Percentiles rank a stretch among this genome's conserved stretches.
phyloP scores from a whole-genome alignment of 192 early-diverging fungal species.

The Gorgonomyces haynaldii region DNA sequence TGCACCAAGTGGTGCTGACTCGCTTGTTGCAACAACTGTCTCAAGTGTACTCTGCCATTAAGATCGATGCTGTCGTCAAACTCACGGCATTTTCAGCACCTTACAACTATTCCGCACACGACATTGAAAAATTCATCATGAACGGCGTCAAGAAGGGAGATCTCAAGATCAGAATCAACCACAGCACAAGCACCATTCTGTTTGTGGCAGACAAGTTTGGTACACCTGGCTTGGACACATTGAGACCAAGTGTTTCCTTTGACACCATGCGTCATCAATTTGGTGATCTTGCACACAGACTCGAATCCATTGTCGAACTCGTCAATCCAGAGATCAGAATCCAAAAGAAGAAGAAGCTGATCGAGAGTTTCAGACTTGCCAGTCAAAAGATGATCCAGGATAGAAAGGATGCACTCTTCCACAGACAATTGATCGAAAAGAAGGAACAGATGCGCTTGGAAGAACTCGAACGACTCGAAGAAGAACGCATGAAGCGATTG shows the following conservation, averaged over 20 bases:
- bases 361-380: constrained; percentile 57
- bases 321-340: constrained; percentile 67
- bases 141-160: constrained; percentile 94
- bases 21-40: constrained; percentile 92
- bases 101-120: constrained; percentile 70
- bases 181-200: constrained; percentile 73
- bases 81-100: constrained; percentile 80
- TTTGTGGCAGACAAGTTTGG: constrained; percentile 92
- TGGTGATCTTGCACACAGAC: constrained; percentile 67
- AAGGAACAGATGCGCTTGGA: constrained; percentile 77
- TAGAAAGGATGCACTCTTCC: constrained; percentile 58
- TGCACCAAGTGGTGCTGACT: constrained; percentile 95
- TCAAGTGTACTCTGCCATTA: constrained; percentile 95
- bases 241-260: constrained; percentile 35
- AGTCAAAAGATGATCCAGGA: constrained; percentile 68
- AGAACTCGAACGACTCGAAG: constrained; percentile 36
- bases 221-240: constrained; percentile 59
- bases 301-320: constrained; percentile 74
- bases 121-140: constrained; percentile 98
- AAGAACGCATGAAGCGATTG: constrained; percentile 36
- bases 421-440: constrained; percentile 86
- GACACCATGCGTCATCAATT: constrained; percentile 92
- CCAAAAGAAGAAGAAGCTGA: constrained; percentile 53
- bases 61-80: constrained; percentile 84
- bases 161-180: constrained; percentile 89